Evolutionary conservation across 2,329 filamentous ascomycete genomes (phyloP), one percentile per base, ranked within the genome.

Genomic region (Trichothecium sympodiale): DNA sequence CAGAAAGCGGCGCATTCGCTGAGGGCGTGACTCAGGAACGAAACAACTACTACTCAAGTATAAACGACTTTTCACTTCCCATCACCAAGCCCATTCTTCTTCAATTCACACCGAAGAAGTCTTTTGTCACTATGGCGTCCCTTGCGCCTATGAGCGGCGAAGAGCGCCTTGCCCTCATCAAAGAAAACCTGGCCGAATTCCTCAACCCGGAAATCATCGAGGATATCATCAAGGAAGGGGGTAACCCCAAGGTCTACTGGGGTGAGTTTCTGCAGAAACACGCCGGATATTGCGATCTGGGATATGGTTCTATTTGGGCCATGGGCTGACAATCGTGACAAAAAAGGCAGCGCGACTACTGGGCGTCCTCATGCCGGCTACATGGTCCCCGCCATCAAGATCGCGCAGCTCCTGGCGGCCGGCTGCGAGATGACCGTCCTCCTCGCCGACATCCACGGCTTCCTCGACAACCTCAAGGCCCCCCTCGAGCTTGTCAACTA

Each of bases 321-420:
- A 10, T 12, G 15, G 17, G n/a, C 2, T 14, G 17, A n/a, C 28
- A 29, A 33, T 31, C 4, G 12, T 9, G 12, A 39, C 35, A 39
- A 16, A 44, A 28, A 14, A 74, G 74, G 82, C 29, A 89, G 82
- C 28, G 83, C 84, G 14, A 86, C 85, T 13, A 93, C 86, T 0
- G 86, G 86, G n/a, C 72, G 80, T 41, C 87, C 87, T 37, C 88
- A 95, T 59, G 83, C 77, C 55, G 88, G 85, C 47, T 94, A 94
- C 69, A 84, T 94, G 43, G 82, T 91, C 8, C 80, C 87, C 5
- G 80, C 83, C 48, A 75, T 94, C 53, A 95, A 95, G 61, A 82
- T 95, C 43, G 87, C 86, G 28, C 81, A 95, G 56, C 77, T 94
- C 51, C 75, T 95, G 25, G 72, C 76, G 26, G 87, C 89, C 20